Conservation (phyloP, 2,329 filamentous ascomycete genomes). For the Talaromyces sp. region DNA sequence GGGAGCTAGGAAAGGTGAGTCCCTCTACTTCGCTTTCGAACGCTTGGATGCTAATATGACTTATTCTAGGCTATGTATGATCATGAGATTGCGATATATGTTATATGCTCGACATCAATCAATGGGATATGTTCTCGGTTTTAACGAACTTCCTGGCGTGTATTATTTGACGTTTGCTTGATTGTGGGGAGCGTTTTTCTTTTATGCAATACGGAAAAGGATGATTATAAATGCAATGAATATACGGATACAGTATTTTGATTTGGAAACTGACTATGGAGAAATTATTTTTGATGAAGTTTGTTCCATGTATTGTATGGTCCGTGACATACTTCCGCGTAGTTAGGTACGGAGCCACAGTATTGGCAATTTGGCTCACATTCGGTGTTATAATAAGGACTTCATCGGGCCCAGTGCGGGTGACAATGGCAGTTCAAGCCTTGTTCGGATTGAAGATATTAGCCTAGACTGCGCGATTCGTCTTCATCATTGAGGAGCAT, state of each 20-base stretch:
- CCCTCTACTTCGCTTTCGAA: neutral
- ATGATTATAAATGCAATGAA: neutral
- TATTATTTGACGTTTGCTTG: neutral
- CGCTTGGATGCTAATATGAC: neutral
- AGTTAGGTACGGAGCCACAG: neutral
- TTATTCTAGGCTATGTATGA: conserved; percentile 7
- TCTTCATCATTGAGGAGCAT: no score
- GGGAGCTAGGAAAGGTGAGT: conserved; percentile 65
- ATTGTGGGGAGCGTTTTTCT: neutral
- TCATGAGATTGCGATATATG: neutral
- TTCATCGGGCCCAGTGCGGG: neutral
- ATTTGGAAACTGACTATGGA: neutral
- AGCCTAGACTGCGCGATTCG: no score
- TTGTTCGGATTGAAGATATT: neutral
- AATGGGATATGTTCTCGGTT: neutral
- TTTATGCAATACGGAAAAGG: neutral
- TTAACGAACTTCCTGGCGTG: conserved; percentile 1
- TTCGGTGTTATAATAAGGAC: neutral
- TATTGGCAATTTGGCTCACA: neutral
- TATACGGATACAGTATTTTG: neutral
- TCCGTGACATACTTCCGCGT: neutral
- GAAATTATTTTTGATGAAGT: neutral
- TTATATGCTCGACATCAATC: neutral
- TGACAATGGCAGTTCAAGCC: neutral
- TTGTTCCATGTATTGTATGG: neutral